Evolutionary conservation across 2,329 filamentous ascomycete genomes (phyloP), one percentile per base, ranked within the genome.

Genomic region (Graphilbum sp.): DNA sequence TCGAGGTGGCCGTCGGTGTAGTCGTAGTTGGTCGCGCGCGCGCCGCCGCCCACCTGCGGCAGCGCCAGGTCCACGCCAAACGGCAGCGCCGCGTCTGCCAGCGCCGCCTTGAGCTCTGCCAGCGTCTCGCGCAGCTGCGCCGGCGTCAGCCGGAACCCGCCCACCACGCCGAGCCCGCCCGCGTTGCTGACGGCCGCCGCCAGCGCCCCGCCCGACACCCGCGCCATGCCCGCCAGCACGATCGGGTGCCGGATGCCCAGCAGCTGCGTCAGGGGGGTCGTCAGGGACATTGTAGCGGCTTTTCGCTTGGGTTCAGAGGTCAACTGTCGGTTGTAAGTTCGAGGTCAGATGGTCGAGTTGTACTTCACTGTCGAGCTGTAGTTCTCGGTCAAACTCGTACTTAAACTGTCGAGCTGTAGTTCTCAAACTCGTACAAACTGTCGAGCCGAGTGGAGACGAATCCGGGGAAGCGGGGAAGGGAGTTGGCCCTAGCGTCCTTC

Each of bases 61-160:
- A 96, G 71, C 0, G 87, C 87, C 2, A 96, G 75, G 56, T 96
- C 88, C 24, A 95, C 75, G 47, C 87, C 88, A 55, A 95, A 95
- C 0, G 87, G 83, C 5, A 93, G 69, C 33, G 69, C 66, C 0
- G 79, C 75, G 37, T 67, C 63, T 5, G 50, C 51, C 2, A 95
- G 72, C 46, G 79, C 67, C 12, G 74, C 66, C 62, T 95, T 95
- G 51, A 95, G 75, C 55, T 94, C 85, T 46, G 76, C 73, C 48
- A 96, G 75, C 61, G 92, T 92, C 45, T 73, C 64, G 48, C 79
- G 79, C 19, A 90, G 72, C 56, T 87, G 80, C 23, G 63, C 52
- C 1, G 81, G 81, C 46, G 72, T 86, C 65, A 75, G 90, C 60
- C 68, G 76, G 60, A 69, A 73, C 29, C 75, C 73, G 24, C 80